Base-by-base conservation (phyloP, 2,329 filamentous ascomycete species). In the Beauveria sp. region DNA sequence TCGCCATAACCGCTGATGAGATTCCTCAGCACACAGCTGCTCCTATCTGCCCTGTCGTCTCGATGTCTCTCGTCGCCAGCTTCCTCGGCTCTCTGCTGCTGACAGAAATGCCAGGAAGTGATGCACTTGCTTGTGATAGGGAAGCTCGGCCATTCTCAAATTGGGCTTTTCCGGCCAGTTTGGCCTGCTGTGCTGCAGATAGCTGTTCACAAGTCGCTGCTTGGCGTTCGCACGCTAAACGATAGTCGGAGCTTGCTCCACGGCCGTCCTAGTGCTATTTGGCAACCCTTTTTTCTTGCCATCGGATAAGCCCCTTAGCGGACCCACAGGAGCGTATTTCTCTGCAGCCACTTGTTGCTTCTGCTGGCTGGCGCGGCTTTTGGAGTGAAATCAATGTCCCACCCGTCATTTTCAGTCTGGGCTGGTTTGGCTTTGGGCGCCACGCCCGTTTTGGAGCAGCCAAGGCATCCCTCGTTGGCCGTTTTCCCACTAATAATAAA, bases 361-460 rank as follows among this genome's bases (percentile, higher is more conserved):
- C 12, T 50, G 20, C 34, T n/a, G 55, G 55, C 43, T 58, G 34
- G 46, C 56, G 44, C 55, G 30, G 34, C 46, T 52, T 37, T 43
- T 37, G 3, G 9, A 41, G 44, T 41, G 55, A 50, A 41, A 48
- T 40, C 44, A 51, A 6, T 44, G 47, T 59, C 37, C 46, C 56
- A 52, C 56, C 44, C n/a, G 20, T 53, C 40, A 59, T 46, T 46
- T 53, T 50, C n/a, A 47, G 48, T 16, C 40, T 2, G 37, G n/a
- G 34, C 26, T 44, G 34, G 34, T 37, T 37, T 16, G 34, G 34
- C 34, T 37, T 37, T 37, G 14, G 34, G 22, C 51, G 20, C 48
- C 58, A 22, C 51, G 26, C 50, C 47, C 44, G n/a, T 62, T 62
- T 37, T 63, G 63, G 24, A 65, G 62, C 26, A 62, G 63, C 10